These are phyloP conservation scores for Aspergillus ellipticus DNA, from an alignment of 495 filamentous ascomycete genomes.

Conservation along the genomic window DNA sequence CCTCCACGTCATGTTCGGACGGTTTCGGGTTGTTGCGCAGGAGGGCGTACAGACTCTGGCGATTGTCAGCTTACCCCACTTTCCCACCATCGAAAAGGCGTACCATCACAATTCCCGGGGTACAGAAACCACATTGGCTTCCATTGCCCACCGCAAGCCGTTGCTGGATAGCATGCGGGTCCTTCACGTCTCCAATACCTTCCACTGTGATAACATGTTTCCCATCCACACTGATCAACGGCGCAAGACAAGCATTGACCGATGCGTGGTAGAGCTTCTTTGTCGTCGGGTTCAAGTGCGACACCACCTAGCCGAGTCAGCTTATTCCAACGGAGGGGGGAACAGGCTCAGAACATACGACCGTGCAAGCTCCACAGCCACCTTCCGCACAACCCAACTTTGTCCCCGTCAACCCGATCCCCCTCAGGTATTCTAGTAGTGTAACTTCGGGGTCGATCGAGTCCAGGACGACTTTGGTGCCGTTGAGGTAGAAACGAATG, in stretches of 20 bases:
- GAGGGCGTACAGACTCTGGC: constrained; percentile 70
- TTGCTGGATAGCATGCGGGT: constrained; percentile 88
- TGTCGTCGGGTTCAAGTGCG: constrained; percentile 87
- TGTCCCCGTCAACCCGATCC: constrained; percentile 79
- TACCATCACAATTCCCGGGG: constrained; percentile 96
- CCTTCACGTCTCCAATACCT: constrained; percentile 87
- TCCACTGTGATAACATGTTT: constrained; percentile 99
- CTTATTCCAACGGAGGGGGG: not conserved
- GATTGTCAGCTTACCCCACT: constrained; percentile 25
- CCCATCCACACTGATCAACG: constrained; percentile 86
- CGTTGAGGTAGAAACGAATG: constrained; percentile 89
- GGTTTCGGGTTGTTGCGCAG: constrained; percentile 37
- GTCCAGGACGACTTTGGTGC: constrained; percentile 82
- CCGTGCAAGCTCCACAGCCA: constrained; percentile 95
- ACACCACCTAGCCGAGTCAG: constrained; percentile 58
- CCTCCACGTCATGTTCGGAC: constrained; percentile 70
- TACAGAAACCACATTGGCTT: constrained; percentile 82
- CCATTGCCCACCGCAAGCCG: constrained; percentile 74
- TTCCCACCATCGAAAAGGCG: constrained; percentile 50
- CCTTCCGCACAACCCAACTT: constrained; percentile 86
- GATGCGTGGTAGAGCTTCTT: constrained; percentile 85
- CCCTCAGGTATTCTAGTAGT: constrained; percentile 84
- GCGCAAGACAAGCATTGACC: constrained; percentile 92
- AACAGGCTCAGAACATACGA: constrained; percentile 46
- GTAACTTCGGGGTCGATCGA: constrained; percentile 88